Percentiles rank a stretch among this genome's conserved stretches.
phyloP scores from a whole-genome alignment of 2,329 filamentous ascomycete genomes.

The Teratosphaeria nubilosa region DNA sequence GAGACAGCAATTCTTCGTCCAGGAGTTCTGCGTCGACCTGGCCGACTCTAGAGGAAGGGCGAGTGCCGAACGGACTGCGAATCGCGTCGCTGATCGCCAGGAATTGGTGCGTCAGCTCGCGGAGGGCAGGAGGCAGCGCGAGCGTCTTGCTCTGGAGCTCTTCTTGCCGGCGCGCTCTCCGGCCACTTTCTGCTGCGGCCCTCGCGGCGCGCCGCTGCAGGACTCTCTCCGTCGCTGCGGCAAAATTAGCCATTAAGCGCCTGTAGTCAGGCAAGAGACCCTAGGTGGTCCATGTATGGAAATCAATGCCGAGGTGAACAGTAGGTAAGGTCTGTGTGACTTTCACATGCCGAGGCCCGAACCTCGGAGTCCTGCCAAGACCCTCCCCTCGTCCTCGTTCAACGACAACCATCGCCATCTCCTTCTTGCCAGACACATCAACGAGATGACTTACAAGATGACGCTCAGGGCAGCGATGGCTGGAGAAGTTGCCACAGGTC shows the following conservation, averaged over 20 bases:
- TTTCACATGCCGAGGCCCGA: not conserved
- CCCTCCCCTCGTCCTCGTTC: not conserved
- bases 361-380: not conserved
- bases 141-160: slow-evolving; percentile 30
- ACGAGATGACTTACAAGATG: not conserved
- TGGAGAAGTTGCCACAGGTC: not conserved
- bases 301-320: not conserved
- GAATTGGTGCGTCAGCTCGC: slow-evolving; percentile 28
- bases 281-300: not conserved
- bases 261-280: not conserved
- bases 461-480: not conserved
- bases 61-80: slow-evolving; percentile 64
- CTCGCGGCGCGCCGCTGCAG: slow-evolving; percentile 68
- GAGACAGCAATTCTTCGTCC: slow-evolving; percentile 81
- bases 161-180: slow-evolving; percentile 45
- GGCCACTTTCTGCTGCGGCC: slow-evolving; percentile 43
- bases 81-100: slow-evolving; percentile 55
- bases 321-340: not conserved
- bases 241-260: slow-evolving; percentile 53
- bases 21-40: slow-evolving; percentile 93
- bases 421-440: not conserved
- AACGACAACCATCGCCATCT: not conserved
- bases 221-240: slow-evolving; percentile 79
- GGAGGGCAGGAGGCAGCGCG: slow-evolving; percentile 46
- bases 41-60: slow-evolving; percentile 81